phyloP scores from a whole-genome alignment of 2,329 filamentous ascomycete species.

The Cercospora sesami region DNA sequence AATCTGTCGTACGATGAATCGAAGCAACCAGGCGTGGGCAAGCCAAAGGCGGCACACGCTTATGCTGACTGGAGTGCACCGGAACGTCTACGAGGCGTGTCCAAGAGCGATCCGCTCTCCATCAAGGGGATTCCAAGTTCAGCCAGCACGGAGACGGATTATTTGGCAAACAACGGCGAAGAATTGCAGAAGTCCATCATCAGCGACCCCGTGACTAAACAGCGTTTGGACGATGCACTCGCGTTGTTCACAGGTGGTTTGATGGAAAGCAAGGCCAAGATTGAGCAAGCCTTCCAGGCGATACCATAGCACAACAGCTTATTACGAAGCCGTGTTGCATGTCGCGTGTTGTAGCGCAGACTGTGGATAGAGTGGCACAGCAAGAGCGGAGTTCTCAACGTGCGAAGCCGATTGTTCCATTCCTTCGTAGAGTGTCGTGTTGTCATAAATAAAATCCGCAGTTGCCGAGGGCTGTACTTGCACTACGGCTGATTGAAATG shows the following conservation, averaged over 20 bases:
- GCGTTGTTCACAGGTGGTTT: conserved; percentile 24
- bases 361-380: background rate
- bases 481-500: background rate
- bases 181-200: conserved; percentile 24
- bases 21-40: conserved; percentile 25
- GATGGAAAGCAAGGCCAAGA: conserved; percentile 28
- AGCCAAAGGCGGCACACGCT: conserved; percentile 21
- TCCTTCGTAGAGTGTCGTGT: background rate
- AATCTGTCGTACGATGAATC: conserved; percentile 21
- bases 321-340: background rate
- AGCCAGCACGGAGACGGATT: conserved; percentile 23
- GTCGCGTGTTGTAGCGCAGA: background rate
- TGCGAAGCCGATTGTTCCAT: background rate
- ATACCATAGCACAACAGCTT: background rate
- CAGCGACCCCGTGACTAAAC: conserved; percentile 23
- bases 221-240: conserved; percentile 26
- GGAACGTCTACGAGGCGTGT: conserved; percentile 22
- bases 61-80: conserved; percentile 21
- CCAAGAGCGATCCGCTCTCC: conserved; percentile 23
- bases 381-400: background rate
- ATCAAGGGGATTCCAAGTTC: conserved; percentile 13
- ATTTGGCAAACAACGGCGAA: conserved; percentile 25
- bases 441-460: background rate
- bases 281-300: conserved; percentile 22
- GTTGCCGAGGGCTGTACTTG: background rate